These are phyloP conservation scores for Glaciozyma antarctica DNA, from an alignment of 768 basidiomycete species.

Conservation along the genomic window DNA sequence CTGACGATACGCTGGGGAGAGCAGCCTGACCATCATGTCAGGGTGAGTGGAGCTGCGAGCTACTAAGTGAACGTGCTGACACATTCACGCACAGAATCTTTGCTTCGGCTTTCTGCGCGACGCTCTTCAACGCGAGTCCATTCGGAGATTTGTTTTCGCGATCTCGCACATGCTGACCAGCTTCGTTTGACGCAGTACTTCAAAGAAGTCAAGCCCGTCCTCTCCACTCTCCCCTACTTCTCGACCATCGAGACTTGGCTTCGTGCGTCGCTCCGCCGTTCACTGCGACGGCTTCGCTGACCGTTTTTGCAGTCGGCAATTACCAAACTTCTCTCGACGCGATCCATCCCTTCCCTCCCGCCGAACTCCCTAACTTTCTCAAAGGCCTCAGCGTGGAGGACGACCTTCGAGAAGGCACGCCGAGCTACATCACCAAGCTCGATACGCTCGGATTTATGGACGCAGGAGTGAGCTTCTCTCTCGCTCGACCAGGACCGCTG, in stretches of 20 bases:
- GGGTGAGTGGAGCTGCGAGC: slow-evolving; percentile 24
- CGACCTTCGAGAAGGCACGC: slow-evolving; percentile 26
- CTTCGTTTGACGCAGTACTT: slow-evolving; percentile 31
- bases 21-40: slow-evolving; percentile 36
- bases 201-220: slow-evolving; percentile 35
- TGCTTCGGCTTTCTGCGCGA: slow-evolving; percentile 38
- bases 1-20: no score
- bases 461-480: slow-evolving; percentile 27
- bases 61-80: neutral
- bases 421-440: slow-evolving; percentile 28
- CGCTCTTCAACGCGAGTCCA: slow-evolving; percentile 10
- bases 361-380: slow-evolving; percentile 38
- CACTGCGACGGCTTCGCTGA: slow-evolving; percentile 5
- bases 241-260: slow-evolving; percentile 20
- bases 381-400: slow-evolving; percentile 29
- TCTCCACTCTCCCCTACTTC: slow-evolving; percentile 32
- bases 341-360: slow-evolving; percentile 38
- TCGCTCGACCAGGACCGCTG: neutral
- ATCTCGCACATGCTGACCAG: neutral
- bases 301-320: slow-evolving; percentile 28
- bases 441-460: slow-evolving; percentile 39
- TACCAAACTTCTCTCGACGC: slow-evolving; percentile 32
- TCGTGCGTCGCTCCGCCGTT: neutral
- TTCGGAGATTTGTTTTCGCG: neutral
- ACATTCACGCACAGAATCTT: slow-evolving; percentile 25